Base-by-base conservation (phyloP, 768 basidiomycete genomes). In the Mycena albidolilacea region DNA sequence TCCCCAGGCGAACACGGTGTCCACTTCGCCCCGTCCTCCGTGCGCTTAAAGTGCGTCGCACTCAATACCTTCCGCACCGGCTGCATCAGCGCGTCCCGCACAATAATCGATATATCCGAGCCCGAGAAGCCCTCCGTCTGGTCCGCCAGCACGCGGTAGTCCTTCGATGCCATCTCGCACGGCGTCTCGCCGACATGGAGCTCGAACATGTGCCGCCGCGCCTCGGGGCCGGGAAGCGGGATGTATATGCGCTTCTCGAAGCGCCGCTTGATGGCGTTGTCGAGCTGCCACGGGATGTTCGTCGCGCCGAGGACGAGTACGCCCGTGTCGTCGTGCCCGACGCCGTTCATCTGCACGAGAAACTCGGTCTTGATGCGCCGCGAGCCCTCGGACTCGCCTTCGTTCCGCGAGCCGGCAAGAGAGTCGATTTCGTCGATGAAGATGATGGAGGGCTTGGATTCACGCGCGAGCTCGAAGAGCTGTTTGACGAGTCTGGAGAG, bases 341-440 rank as follows among this genome's bases (percentile, higher is more conserved):
- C 97, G 50, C 98, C 98, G 74, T 99, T 96, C 96, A 99, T 99
- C 80, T 98, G 96, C n/a, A 97, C 95, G 61, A 97, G 85, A 75
- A 97, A 97, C 82, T 98, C 97, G 0, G 97, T 98, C 88, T 98
- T 99, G 81, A 99, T 98, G 44, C 97, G 90, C 76, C 97, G 85
- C n/a, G 95, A 95, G 6, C 97, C 98, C 80, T 99, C 98, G 0
- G 95, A 96, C 81, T 99, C 97, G n/a, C 94, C 94, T 81, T 99
- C 98, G 70, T 94, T 97, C 77, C 98, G 90, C 23, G 96, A 94
- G 0, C 98, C 96, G 7, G 97, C 95, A 63, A 99, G 86, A 11
- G 97, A 98, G 82, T 99, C 98, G 55, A 99, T 95, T 82, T 99
- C 98, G 80, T 99, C 98, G 79, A 99, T 95, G 81, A 99, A 99